These are phyloP conservation scores for Trichoderma breve DNA, from an alignment of 2,329 filamentous ascomycete genomes.

Conservation along the genomic window DNA sequence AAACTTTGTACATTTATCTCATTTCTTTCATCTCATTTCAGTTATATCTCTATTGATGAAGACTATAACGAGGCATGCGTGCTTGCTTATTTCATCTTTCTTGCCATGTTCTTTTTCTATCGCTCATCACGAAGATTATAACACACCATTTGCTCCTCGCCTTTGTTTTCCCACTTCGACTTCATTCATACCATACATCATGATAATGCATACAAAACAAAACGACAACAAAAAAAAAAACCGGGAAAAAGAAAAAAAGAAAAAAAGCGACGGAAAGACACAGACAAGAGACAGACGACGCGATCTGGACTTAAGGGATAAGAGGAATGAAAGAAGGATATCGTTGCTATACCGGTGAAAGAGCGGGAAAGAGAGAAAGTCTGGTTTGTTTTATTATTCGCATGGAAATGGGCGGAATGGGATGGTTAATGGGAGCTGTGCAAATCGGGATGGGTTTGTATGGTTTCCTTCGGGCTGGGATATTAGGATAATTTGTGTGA, in stretches of 20 bases:
- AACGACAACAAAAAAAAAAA: background rate
- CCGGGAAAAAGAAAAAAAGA: background rate
- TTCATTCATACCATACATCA: background rate
- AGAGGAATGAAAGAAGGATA: background rate
- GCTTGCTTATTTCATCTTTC: background rate
- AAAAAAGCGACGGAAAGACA: background rate
- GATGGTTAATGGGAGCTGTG: background rate
- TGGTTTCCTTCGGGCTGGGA: background rate
- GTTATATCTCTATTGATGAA: background rate
- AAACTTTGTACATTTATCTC: background rate
- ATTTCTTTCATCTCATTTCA: background rate
- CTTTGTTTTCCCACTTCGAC: background rate
- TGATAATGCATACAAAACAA: background rate
- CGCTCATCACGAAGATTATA: background rate
- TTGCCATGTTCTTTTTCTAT: background rate
- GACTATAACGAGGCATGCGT: background rate
- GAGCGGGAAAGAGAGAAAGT: background rate
- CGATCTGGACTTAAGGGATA: background rate
- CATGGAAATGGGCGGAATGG: background rate
- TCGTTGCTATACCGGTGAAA: background rate
- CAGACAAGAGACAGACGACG: background rate
- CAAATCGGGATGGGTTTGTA: background rate
- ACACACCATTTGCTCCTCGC: background rate
- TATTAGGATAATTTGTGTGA: background rate
- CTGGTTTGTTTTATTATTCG: background rate